These are phyloP conservation scores for Coniferiporia weirii DNA, from an alignment of 1,284 basidiomycete genomes.

Conservation along the genomic window DNA sequence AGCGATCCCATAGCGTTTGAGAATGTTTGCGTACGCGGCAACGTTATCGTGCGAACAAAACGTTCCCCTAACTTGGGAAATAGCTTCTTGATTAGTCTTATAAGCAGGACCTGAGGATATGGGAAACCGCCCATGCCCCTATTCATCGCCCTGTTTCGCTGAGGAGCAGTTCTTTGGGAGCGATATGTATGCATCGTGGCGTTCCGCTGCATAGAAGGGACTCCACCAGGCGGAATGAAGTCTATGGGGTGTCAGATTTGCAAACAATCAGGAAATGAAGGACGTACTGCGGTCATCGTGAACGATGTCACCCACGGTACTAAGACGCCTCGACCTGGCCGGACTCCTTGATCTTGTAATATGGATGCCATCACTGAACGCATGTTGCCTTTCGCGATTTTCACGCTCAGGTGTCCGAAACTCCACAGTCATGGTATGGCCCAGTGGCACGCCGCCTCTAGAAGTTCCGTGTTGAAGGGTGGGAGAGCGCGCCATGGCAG, in stretches of 20 bases:
- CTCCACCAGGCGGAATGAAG: background rate
- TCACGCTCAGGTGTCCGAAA: constrained; percentile 31
- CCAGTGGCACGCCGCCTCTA: constrained; percentile 25
- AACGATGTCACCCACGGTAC: constrained; percentile 3
- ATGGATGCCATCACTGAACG: background rate
- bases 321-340: constrained; percentile 11
- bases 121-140: constrained; percentile 85
- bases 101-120: constrained; percentile 62
- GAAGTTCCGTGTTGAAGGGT: constrained; percentile 5
- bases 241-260: background rate
- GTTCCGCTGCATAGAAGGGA: constrained; percentile 3
- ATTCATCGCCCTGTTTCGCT: constrained; percentile 21
- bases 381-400: background rate
- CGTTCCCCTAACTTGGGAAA: constrained; percentile 54
- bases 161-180: background rate
- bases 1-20: constrained; percentile 29
- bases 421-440: constrained; percentile 51
- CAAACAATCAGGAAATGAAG: background rate
- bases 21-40: constrained; percentile 69
- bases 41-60: constrained; percentile 62
- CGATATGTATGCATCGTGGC: constrained; percentile 8
- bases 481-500: background rate
- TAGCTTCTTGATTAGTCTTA: constrained; percentile 40
- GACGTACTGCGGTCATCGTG: constrained; percentile 14
- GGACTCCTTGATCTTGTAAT: constrained; percentile 3